phyloP scores from a whole-genome alignment of 1,139 yeast genomes.

The Kodamaea derodonti region DNA sequence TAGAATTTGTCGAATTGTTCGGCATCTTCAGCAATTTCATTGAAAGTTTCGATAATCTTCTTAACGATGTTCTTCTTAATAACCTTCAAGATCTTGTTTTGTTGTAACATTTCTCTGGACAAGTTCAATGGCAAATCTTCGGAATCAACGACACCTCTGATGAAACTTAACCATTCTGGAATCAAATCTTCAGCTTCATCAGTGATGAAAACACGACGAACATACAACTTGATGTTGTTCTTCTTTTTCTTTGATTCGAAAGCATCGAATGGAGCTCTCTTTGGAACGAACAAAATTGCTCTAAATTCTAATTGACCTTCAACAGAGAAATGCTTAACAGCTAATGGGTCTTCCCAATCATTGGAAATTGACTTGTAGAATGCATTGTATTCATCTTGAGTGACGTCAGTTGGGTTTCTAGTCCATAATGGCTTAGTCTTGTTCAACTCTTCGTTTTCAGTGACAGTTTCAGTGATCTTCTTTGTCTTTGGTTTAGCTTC shows the following conservation, averaged over 20 bases:
- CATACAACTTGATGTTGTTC: conserved; percentile 97
- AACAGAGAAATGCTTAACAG: conserved; percentile 98
- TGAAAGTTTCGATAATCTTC: conserved; percentile 97
- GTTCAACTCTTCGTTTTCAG: conserved; percentile 95
- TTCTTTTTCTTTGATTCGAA: conserved; percentile 98
- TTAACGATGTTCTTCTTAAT: conserved; percentile 98
- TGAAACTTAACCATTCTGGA: conserved; percentile 98
- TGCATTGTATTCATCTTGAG: conserved; percentile 98
- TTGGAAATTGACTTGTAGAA: conserved; percentile 99
- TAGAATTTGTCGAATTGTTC: conserved; percentile 99
- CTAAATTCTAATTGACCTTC: conserved; percentile 99
- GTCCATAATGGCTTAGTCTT: conserved; percentile 99
- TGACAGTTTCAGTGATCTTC: conserved; percentile 80
- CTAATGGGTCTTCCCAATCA: conserved; percentile 99
- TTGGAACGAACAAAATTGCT: conserved; percentile 96
- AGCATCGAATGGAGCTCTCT: conserved; percentile 98
- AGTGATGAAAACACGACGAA: conserved; percentile 98
- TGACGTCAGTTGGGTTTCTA: conserved; percentile 95
- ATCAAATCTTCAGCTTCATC: conserved; percentile 99
- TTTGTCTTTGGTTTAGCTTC: conserved; percentile 71
- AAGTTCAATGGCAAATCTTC: conserved; percentile 99
- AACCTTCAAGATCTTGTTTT: conserved; percentile 99
- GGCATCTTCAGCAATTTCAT: conserved; percentile 97
- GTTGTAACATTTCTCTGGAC: conserved; percentile 99
- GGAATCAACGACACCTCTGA: conserved; percentile 99